A percentile compares a stretch with the other conserved stretches of the same genome.
Conservation (phyloP, 371 early-diverging fungal genomes). For the Encephalitozoon hellem region DNA sequence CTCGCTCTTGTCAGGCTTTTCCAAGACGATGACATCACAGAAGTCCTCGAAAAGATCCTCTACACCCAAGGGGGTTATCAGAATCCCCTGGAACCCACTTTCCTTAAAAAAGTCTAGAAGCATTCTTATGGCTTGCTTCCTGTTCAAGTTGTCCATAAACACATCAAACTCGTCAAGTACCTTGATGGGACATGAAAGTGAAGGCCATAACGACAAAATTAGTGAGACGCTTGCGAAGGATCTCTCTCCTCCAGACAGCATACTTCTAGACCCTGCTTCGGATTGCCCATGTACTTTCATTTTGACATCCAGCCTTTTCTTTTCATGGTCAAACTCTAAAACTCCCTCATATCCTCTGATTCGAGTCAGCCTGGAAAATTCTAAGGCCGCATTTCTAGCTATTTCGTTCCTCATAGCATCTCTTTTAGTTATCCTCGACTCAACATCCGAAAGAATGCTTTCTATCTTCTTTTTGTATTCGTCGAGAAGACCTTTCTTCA, state of each 20-base stretch:
- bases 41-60: slow-evolving; percentile 42
- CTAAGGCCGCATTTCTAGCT: slow-evolving; percentile 24
- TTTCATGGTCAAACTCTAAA: slow-evolving; percentile 70
- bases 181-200: slow-evolving; percentile 80
- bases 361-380: slow-evolving; percentile 48
- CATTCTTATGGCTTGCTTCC: slow-evolving; percentile 54
- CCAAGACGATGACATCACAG: slow-evolving; percentile 52
- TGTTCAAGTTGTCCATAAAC: slow-evolving; percentile 73
- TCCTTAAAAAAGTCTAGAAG: slow-evolving; percentile 49
- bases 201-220: slow-evolving; percentile 85
- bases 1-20: slow-evolving; percentile 15
- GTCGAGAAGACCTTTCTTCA: slow-evolving; percentile 13
- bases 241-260: slow-evolving; percentile 93
- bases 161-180: slow-evolving; percentile 99
- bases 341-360: slow-evolving; percentile 73
- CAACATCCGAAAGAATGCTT: slow-evolving; percentile 21
- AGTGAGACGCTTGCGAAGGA: slow-evolving; percentile 92
- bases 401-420: slow-evolving; percentile 51
- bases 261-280: slow-evolving; percentile 57
- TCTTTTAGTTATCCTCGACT: slow-evolving; percentile 48
- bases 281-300: slow-evolving; percentile 63
- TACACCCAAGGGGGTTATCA: slow-evolving; percentile 59
- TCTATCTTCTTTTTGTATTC: slow-evolving; percentile 32
- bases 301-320: slow-evolving; percentile 64
- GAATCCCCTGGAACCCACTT: slow-evolving; percentile 51